Evolutionary conservation across 768 basidiomycete genomes (phyloP).

Genomic region (Boletus pseudo-olivaceus): DNA sequence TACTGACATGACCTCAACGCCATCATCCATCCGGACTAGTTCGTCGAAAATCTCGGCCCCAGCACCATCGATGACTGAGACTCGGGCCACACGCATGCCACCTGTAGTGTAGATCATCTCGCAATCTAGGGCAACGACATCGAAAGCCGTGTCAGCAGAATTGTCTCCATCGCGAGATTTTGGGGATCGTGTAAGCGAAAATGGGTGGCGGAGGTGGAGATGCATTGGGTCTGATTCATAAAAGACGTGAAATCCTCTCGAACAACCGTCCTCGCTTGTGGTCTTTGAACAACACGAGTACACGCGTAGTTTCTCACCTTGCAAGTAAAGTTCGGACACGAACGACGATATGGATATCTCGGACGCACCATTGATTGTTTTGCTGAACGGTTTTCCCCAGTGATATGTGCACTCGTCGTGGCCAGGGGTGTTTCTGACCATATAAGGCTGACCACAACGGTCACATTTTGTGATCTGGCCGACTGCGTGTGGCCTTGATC

Average conservation of each 20-base stretch:
- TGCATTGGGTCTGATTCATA: constrained; percentile 65
- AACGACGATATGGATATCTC: background rate
- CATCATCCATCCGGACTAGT: constrained; percentile 75
- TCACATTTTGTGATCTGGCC: constrained; percentile 71
- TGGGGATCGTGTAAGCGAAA: constrained; percentile 46
- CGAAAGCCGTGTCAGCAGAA: constrained; percentile 43
- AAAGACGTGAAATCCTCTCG: constrained; percentile 85
- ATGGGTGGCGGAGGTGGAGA: constrained; percentile 73
- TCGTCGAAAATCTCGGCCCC: constrained; percentile 81
- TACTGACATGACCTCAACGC: constrained; percentile 71
- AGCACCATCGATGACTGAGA: constrained; percentile 80
- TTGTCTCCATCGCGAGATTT: background rate
- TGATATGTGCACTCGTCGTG: constrained; percentile 73
- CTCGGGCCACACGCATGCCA: constrained; percentile 85
- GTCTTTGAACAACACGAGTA: constrained; percentile 79
- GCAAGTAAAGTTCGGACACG: background rate
- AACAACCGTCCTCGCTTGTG: constrained; percentile 62
- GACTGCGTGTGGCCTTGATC: constrained; percentile 56
- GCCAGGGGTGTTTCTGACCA: constrained; percentile 57
- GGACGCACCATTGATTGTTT: constrained; percentile 60
- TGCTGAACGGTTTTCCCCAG: constrained; percentile 71
- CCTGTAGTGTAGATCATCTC: constrained; percentile 97
- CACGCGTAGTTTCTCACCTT: constrained; percentile 66
- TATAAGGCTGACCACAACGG: constrained; percentile 67
- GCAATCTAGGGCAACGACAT: constrained; percentile 89